Percentiles rank a stretch among this genome's conserved stretches.
Conservation (phyloP, 768 basidiomycete species). For the Russula abietina region DNA sequence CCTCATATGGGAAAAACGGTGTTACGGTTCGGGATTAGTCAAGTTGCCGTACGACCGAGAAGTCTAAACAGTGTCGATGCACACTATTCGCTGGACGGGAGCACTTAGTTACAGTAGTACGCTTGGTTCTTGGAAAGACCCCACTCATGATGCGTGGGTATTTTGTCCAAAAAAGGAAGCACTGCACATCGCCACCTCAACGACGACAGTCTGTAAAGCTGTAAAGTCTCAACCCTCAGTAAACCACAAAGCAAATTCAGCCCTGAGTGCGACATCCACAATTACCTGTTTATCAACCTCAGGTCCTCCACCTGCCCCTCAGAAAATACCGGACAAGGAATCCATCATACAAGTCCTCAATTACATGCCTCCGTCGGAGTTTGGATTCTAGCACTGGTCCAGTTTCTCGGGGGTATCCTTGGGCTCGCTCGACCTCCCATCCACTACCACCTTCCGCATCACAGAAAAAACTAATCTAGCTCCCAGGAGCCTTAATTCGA, state of each 20-base stretch:
- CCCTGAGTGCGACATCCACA: neutral
- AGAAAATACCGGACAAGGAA: neutral
- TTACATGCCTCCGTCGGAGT: constrained; percentile 24
- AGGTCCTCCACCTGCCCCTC: neutral
- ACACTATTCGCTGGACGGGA: too few relatives aligned
- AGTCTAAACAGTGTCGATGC: too few relatives aligned
- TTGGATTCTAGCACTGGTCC: constrained; percentile 23
- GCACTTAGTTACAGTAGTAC: too few relatives aligned
- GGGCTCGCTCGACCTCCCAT: constrained; percentile 16
- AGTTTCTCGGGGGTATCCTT: constrained; percentile 13
- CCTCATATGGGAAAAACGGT: too few relatives aligned
- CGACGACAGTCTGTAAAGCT: neutral
- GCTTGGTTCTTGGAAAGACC: too few relatives aligned
- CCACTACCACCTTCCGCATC: constrained; percentile 10
- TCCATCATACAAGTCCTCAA: neutral
- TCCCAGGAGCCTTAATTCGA: neutral
- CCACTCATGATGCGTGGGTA: neutral
- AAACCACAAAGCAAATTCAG: neutral
- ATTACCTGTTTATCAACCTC: neutral
- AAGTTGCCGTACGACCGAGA: too few relatives aligned
- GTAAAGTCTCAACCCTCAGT: neutral
- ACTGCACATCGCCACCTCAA: constrained; percentile 3
- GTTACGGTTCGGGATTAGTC: too few relatives aligned
- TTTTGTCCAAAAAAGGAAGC: constrained; percentile 4
- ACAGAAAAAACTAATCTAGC: constrained; percentile 8